Evolutionary conservation across 2,329 filamentous ascomycete genomes (phyloP).

Genomic region (Aspergillus flavus): DNA sequence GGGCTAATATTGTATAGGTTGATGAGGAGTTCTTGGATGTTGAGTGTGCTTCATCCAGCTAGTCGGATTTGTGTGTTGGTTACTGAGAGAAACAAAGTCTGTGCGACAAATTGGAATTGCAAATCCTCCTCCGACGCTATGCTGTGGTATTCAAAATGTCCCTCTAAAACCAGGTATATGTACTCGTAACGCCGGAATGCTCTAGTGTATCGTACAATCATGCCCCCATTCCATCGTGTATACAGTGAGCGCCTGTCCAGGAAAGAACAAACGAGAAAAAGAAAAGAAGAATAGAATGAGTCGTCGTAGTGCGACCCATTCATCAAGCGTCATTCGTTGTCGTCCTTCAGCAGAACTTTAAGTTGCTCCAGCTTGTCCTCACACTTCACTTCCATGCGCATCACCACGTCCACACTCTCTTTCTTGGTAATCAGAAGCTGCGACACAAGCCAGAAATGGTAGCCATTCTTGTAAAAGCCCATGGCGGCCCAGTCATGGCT

Average conservation of each 20-base stretch:
- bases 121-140: neutral
- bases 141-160: neutral
- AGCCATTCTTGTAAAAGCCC: conserved; percentile 47
- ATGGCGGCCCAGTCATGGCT: conserved; percentile 42
- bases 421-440: conserved; percentile 46
- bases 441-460: conserved; percentile 48
- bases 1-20: conserved; percentile 23
- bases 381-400: conserved; percentile 48
- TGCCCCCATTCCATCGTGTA: conserved; percentile 11
- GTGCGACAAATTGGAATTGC: neutral
- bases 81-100: neutral
- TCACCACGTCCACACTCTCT: conserved; percentile 46
- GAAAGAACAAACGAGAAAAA: conserved; percentile 3
- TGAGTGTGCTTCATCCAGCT: conserved; percentile 33
- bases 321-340: conserved; percentile 29
- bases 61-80: neutral
- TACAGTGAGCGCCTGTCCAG: conserved; percentile 4
- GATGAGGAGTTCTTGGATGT: conserved; percentile 39
- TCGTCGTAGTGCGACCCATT: neutral
- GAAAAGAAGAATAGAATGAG: neutral
- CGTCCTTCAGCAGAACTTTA: conserved; percentile 42
- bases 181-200: neutral
- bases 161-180: neutral
- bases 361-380: conserved; percentile 47
- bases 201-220: conserved; percentile 2